phyloP scores from a whole-genome alignment of 345 rosid species.

The Citrus cavaleriei region DNA sequence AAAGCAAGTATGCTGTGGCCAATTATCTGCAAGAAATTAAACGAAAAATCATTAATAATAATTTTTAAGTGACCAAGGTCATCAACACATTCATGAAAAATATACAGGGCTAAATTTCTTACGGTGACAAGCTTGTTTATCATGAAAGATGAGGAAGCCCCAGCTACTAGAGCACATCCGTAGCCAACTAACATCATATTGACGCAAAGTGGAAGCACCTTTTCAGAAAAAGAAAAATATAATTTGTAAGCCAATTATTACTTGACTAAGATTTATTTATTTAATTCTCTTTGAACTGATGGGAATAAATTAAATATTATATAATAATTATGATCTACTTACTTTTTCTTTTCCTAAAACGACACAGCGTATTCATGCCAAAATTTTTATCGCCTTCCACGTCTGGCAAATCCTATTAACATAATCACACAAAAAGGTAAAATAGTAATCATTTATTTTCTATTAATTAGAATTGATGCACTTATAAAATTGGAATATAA shows the following conservation, averaged over 20 bases:
- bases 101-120: not conserved
- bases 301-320: too few relatives aligned
- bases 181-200: not conserved
- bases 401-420: not conserved
- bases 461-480: too few relatives aligned
- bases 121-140: not conserved
- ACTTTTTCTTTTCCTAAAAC: not conserved
- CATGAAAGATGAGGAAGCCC: not conserved
- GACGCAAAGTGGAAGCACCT: not conserved
- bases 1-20: too few relatives aligned
- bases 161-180: not conserved
- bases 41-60: too few relatives aligned
- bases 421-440: too few relatives aligned
- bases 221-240: not conserved
- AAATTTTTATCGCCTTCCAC: not conserved
- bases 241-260: not conserved
- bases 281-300: too few relatives aligned
- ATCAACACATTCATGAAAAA: not conserved
- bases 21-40: not conserved
- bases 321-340: not conserved
- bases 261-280: too few relatives aligned
- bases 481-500: too few relatives aligned
- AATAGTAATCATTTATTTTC: too few relatives aligned
- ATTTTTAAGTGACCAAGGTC: not conserved
- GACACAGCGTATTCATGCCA: not conserved